A percentile compares a stretch with the other conserved stretches of the same genome.
phyloP scores from a whole-genome alignment of 2,329 filamentous ascomycete genomes.

The Atkinsonella texensis region DNA sequence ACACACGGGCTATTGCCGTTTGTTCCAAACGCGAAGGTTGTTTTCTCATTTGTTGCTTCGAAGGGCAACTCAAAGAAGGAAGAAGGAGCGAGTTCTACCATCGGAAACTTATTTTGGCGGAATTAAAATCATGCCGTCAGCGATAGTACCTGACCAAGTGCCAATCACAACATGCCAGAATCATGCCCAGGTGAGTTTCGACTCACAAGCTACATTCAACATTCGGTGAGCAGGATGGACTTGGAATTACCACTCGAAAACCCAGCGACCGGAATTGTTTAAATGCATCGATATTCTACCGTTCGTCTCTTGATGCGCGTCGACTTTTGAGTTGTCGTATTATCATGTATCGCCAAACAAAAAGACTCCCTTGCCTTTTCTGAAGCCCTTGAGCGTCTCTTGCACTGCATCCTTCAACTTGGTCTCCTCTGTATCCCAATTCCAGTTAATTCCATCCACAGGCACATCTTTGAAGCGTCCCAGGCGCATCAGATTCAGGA shows the following conservation, averaged over 20 bases:
- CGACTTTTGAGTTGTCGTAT: background rate
- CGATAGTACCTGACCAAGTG: too few species aligned
- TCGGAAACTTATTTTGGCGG: too few species aligned
- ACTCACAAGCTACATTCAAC: background rate
- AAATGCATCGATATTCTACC: background rate
- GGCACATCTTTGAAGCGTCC: slow-evolving; percentile 77
- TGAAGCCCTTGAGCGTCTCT: slow-evolving; percentile 71
- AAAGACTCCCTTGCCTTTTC: slow-evolving; percentile 82
- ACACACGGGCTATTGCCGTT: too few species aligned
- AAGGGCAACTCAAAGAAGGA: background rate
- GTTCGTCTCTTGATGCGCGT: background rate
- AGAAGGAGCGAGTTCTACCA: too few species aligned
- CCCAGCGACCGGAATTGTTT: too few species aligned
- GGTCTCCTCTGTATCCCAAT: slow-evolving; percentile 63
- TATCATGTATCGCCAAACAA: slow-evolving; percentile 53
- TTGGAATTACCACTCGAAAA: background rate
- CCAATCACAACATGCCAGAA: background rate
- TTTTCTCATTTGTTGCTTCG: background rate
- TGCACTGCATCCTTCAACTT: slow-evolving; percentile 63
- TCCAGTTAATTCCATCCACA: slow-evolving; percentile 72
- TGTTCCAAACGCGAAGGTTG: too few species aligned
- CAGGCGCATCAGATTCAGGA: slow-evolving; percentile 60
- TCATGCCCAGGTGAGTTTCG: too few species aligned
- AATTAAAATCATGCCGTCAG: too few species aligned
- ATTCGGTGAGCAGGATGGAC: background rate